Base-by-base conservation (phyloP, 495 filamentous ascomycete genomes). In the Bryoglossum gracile region DNA sequence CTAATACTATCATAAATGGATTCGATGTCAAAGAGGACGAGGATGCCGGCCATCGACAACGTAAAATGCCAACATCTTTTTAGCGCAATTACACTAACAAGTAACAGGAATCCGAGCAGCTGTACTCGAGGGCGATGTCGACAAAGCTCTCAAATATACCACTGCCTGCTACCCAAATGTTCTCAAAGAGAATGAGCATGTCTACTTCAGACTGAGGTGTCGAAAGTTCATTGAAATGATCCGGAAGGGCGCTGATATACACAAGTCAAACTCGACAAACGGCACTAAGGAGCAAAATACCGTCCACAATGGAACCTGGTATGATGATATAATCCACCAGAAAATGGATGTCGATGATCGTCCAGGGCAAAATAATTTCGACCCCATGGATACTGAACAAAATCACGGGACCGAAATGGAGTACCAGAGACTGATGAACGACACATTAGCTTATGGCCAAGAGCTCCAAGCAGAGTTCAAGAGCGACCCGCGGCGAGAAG, bases 151-250 rank as follows among this genome's bases (percentile, higher is more conserved):
- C 19, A 82, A 87, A 60, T 79, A 83, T 60, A 95, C 86, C 23
- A 78, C 82, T 46, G 69, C 71, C 4, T 89, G 79, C 56, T 97
- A 95, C 61, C 83, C 87, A 8, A 69, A 73, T 18, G 92, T 97
- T 5, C 74, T 99, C 9, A 73, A 79, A 33, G 78, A 87, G n/a
- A 87, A 94, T 54, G 80, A 87, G 24, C 82, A 89, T 33, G 89
- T 96, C 22, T 84, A 89, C 63, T 99, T 97, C 67, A 83, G 87
- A 46, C 71, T 99, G 39, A 79, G 83, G 48, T 95, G 92, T 60
- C 78, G 88, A 53, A 95, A 91, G 65, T 94, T 96, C 59, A 79
- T 97, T 40, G 92, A 98, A 66, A 94, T 98, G 87, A 91, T 95
- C 54, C 82, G 89, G 19, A 79, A 75, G 48, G 83, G 78, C 49